phyloP scores from a whole-genome alignment of 495 filamentous ascomycete genomes.

The Penicillium desertorum region DNA sequence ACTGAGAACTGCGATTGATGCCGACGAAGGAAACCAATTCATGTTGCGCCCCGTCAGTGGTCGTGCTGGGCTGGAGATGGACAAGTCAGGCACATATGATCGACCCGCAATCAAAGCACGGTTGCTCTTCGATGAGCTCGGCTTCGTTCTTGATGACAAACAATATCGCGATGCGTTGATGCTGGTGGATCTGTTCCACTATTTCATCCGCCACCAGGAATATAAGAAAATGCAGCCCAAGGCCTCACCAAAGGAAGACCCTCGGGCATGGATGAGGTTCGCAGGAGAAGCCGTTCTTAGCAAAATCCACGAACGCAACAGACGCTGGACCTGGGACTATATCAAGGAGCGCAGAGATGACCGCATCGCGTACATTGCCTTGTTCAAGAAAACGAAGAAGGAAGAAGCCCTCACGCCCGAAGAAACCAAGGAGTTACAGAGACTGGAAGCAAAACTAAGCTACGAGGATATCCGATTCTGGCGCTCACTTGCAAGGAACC shows the following conservation, averaged over 20 bases:
- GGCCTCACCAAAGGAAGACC: constrained; percentile 80
- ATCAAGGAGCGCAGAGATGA: constrained; percentile 91
- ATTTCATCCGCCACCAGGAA: constrained; percentile 95
- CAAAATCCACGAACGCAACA: constrained; percentile 91
- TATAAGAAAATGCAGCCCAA: constrained; percentile 93
- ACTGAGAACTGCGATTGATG: constrained; percentile 74
- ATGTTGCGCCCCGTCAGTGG: constrained; percentile 94
- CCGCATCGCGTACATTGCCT: constrained; percentile 79
- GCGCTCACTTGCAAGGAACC: constrained; percentile 89
- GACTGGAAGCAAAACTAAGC: constrained; percentile 79
- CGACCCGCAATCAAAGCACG: constrained; percentile 86
- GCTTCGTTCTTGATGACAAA: constrained; percentile 90
- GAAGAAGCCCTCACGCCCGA: constrained; percentile 67
- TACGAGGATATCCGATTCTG: constrained; percentile 98
- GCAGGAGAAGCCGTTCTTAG: constrained; percentile 82
- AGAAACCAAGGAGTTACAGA: constrained; percentile 69
- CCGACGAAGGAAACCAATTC: constrained; percentile 78
- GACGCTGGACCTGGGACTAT: constrained; percentile 90
- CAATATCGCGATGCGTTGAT: constrained; percentile 96
- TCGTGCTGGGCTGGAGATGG: constrained; percentile 84
- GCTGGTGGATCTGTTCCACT: constrained; percentile 98
- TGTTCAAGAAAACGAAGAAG: constrained; percentile 91
- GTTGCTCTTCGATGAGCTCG: constrained; percentile 91
- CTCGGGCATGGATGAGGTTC: constrained; percentile 86
- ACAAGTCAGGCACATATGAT: constrained; percentile 81